Base-by-base conservation (phyloP, 169 alveolate genomes). In the Plasmodium yoelii region DNA sequence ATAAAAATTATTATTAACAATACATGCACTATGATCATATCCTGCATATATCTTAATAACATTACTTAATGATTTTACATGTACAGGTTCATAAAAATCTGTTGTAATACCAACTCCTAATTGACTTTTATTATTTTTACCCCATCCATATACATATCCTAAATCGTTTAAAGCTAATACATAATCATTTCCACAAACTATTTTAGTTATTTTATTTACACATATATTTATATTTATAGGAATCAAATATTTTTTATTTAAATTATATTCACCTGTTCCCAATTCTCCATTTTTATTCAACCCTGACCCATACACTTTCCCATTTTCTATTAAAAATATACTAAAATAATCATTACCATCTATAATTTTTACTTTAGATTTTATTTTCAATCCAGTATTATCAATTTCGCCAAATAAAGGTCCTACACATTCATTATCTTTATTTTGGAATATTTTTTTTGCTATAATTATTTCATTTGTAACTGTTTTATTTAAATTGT, bases 251-350 rank as follows among this genome's bases (percentile, higher is more conserved):
- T 69, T 67, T 19, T 49, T 88, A 8, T 70, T 70, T 68, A 82
- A 56, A 60, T 67, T 82, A 18, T 19, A 28, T 39, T 63, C 73
- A n/a, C 90, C 90, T 57, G 67, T 82, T 18, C 99, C 99, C 24
- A 97, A 95, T 90, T 98, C 98, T 73, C 99, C 99, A 80, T 95
- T 93, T 46, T 95, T 93, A 56, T 98, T 96, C 47, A 96, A 96
- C 2, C 99, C 99, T 98, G 99, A 97, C 9, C 98, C 88, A 94
- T 94, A 97, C 9, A 98, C 95, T 34, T 93, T 72, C 5, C 99
- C 99, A 67, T 94, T 94, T 15, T 94, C 97, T 24, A 95, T 73
- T 53, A 93, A 70, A 90, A 93, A 95, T 92, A 97, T 44, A 8
- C 94, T 93, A 90, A 95, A 98, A 71, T 95, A 92, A 13, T 94